phyloP scores from a whole-genome alignment of 2,329 filamentous ascomycete genomes.

The Paecilomyces sp. region DNA sequence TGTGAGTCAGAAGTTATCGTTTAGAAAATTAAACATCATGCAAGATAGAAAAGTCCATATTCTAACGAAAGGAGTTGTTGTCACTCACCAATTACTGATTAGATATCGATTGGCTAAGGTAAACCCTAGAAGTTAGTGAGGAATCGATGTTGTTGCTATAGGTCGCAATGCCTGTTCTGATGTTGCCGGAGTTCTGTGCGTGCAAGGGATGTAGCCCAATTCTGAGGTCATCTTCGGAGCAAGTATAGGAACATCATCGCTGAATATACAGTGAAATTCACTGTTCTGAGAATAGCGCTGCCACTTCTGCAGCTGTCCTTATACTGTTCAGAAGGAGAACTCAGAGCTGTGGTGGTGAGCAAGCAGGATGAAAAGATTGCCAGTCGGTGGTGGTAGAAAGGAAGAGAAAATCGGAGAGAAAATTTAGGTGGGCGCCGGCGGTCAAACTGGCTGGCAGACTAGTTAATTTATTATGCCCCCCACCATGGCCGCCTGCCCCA shows the following conservation, averaged over 20 bases:
- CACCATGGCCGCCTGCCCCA: constrained; percentile 7
- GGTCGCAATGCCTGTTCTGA: not conserved
- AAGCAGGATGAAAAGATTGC: not conserved
- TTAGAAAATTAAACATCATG: not conserved
- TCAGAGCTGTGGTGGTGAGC: not conserved
- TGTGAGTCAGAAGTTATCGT: not conserved
- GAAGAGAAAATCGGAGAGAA: not conserved
- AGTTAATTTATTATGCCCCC: not conserved
- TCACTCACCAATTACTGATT: not conserved
- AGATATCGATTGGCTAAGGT: not conserved
- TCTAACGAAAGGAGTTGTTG: not conserved
- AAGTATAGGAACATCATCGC: not conserved
- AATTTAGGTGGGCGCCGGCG: not conserved
- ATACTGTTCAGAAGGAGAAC: not conserved
- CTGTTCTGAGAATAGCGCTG: not conserved
- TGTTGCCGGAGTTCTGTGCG: not conserved
- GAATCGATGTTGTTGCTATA: not conserved
- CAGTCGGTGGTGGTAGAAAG: not conserved
- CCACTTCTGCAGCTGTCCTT: not conserved
- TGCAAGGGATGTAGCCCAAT: not conserved
- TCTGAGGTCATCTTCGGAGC: not conserved
- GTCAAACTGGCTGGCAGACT: not conserved
- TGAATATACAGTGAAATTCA: not conserved
- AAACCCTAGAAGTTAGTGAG: not conserved
- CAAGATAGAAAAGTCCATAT: not conserved